phyloP scores from a whole-genome alignment of 2,329 filamentous ascomycete species.

The Venturia effusa region DNA sequence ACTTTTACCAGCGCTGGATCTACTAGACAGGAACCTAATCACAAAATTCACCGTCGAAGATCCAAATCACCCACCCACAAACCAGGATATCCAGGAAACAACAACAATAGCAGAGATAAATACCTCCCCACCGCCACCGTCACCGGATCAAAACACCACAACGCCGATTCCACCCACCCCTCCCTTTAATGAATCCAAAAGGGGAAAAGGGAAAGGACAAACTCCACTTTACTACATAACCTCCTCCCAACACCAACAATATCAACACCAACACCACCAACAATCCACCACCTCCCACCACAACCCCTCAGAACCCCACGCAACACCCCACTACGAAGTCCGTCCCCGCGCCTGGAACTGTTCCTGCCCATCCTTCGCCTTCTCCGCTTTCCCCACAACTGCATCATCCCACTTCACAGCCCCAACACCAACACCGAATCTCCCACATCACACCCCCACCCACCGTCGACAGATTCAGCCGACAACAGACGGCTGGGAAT shows the following conservation, averaged over 20 bases:
- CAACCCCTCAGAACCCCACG: neutral
- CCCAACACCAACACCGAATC: neutral
- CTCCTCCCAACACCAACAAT: conserved; percentile 44
- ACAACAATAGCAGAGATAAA: neutral
- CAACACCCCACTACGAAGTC: conserved; percentile 52
- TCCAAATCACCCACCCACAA: neutral
- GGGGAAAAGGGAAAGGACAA: conserved; percentile 11
- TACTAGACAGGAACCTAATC: conserved; percentile 70
- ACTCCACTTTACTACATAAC: conserved; percentile 49
- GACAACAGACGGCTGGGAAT: conserved; percentile 22
- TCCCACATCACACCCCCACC: neutral
- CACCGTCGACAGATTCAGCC: too few species aligned
- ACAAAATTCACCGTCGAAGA: conserved; percentile 33
- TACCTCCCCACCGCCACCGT: neutral
- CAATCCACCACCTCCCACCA: conserved; percentile 12
- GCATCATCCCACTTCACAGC: neutral
- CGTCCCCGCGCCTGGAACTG: conserved; percentile 74
- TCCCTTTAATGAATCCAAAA: neutral
- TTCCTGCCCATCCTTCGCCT: conserved; percentile 73
- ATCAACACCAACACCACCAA: too few species aligned
- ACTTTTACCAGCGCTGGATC: conserved; percentile 73
- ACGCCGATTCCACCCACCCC: neutral
- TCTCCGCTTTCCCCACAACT: conserved; percentile 50
- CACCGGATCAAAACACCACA: neutral
- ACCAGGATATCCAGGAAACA: neutral